These are phyloP conservation scores for Anisogramma anomala DNA, from an alignment of 2,329 filamentous ascomycete species.

Conservation along the genomic window DNA sequence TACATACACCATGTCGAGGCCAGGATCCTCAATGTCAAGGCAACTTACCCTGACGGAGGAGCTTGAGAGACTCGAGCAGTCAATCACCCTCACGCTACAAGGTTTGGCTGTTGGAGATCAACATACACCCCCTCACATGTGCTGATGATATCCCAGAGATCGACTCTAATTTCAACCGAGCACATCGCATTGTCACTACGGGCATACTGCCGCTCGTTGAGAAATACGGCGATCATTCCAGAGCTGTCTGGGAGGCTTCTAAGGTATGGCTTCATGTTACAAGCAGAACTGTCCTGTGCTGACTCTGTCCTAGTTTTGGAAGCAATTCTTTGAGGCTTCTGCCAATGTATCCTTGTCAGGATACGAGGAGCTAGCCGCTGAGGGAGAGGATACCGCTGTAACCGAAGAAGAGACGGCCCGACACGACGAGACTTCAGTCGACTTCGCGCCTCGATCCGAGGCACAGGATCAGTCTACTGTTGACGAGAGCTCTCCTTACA, in stretches of 20 bases:
- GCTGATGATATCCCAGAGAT: conserved; percentile 53
- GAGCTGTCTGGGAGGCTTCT: conserved; percentile 90
- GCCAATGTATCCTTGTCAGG: conserved; percentile 94
- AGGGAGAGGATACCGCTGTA: conserved; percentile 41
- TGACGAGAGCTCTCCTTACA: conserved; percentile 20
- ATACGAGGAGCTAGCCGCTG: conserved; percentile 72
- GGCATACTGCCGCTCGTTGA: conserved; percentile 90
- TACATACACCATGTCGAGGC: conserved; percentile 35
- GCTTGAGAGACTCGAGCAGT: conserved; percentile 89
- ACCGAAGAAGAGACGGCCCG: conserved; percentile 42
- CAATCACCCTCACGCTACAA: conserved; percentile 91
- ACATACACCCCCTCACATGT: neutral
- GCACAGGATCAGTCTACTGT: conserved; percentile 25
- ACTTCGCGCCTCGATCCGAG: conserved; percentile 20
- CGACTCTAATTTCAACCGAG: conserved; percentile 94
- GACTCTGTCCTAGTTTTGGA: conserved; percentile 66
- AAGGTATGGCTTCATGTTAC: conserved; percentile 56
- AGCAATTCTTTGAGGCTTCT: conserved; percentile 98
- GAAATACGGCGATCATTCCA: conserved; percentile 88
- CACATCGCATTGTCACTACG: conserved; percentile 88
- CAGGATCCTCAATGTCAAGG: conserved; percentile 34
- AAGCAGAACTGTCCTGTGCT: no score
- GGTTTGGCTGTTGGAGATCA: conserved; percentile 37
- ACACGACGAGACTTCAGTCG: conserved; percentile 38
- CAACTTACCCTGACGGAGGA: conserved; percentile 80